Conservation (phyloP, 768 basidiomycete genomes). For the Trametes villosa region DNA sequence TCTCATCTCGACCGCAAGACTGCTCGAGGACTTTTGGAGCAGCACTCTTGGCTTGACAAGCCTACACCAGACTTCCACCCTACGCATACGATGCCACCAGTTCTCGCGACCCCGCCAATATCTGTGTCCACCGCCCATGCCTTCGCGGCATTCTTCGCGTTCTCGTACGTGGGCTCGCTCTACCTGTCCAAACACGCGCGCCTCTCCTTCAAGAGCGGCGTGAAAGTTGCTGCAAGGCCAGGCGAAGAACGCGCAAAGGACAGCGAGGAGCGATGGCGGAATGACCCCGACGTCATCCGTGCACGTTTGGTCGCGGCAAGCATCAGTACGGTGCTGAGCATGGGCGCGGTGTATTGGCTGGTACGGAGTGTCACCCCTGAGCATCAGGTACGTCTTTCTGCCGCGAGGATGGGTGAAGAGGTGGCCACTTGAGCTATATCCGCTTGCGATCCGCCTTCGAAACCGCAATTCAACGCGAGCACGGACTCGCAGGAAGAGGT, state of each 20-base stretch:
- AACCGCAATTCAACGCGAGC: too few species aligned
- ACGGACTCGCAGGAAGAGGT: too few species aligned
- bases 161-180: constrained; percentile 80
- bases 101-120: constrained; percentile 29
- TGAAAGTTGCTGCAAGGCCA: constrained; percentile 25
- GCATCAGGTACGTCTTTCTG: constrained; percentile 10
- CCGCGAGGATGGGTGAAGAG: neutral
- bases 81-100: constrained; percentile 23
- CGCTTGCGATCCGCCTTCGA: too few species aligned
- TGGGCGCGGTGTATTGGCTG: constrained; percentile 52
- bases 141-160: constrained; percentile 61
- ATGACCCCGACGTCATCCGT: constrained; percentile 86
- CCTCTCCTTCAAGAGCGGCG: constrained; percentile 50
- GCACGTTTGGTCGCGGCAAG: constrained; percentile 73
- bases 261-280: constrained; percentile 62
- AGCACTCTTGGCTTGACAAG: too few species aligned
- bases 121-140: constrained; percentile 47
- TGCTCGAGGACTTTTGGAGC: too few species aligned
- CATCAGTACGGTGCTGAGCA: constrained; percentile 62
- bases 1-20: too few species aligned
- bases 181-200: constrained; percentile 74
- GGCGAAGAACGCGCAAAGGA: constrained; percentile 37
- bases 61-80: too few species aligned
- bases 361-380: constrained; percentile 34
- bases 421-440: too few species aligned